phyloP scores from a whole-genome alignment of 2,329 filamentous ascomycete genomes.

The Alternaria dauci region DNA sequence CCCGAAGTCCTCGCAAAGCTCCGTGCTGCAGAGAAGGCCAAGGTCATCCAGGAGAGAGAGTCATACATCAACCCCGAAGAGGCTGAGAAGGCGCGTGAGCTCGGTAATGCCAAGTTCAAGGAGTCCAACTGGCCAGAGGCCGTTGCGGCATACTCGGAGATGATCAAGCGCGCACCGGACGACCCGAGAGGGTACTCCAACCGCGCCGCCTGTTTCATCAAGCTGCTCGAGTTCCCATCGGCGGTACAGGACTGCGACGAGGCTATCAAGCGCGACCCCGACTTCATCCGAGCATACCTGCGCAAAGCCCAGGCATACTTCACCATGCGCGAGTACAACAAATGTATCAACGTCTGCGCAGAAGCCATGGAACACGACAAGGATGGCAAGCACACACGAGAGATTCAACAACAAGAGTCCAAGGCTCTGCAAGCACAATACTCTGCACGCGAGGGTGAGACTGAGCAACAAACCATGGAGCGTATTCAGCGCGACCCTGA shows the following conservation, averaged over 20 bases:
- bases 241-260: constrained; percentile 91
- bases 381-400: constrained; percentile 80
- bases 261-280: constrained; percentile 88
- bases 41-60: constrained; percentile 75
- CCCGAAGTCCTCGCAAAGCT: constrained; percentile 94
- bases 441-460: constrained; percentile 88
- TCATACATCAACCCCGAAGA: constrained; percentile 90
- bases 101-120: constrained; percentile 97
- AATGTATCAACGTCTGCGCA: constrained; percentile 87
- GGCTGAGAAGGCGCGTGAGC: constrained; percentile 93
- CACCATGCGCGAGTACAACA: constrained; percentile 98
- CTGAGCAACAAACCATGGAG: constrained; percentile 93
- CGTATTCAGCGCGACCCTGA: constrained; percentile 90
- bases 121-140: constrained; percentile 93
- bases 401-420: constrained; percentile 93
- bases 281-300: constrained; percentile 95
- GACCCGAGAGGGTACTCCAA: constrained; percentile 97
- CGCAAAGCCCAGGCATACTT: constrained; percentile 95
- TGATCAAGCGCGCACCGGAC: constrained; percentile 93
- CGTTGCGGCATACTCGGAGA: constrained; percentile 92
- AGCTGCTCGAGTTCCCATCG: constrained; percentile 93
- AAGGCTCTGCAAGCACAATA: constrained; percentile 94
- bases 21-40: constrained; percentile 85
- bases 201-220: constrained; percentile 95
- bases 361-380: constrained; percentile 81